Evolutionary conservation across 352 stramenopile species (phyloP).

Genomic region (Phytophthora syringae): DNA sequence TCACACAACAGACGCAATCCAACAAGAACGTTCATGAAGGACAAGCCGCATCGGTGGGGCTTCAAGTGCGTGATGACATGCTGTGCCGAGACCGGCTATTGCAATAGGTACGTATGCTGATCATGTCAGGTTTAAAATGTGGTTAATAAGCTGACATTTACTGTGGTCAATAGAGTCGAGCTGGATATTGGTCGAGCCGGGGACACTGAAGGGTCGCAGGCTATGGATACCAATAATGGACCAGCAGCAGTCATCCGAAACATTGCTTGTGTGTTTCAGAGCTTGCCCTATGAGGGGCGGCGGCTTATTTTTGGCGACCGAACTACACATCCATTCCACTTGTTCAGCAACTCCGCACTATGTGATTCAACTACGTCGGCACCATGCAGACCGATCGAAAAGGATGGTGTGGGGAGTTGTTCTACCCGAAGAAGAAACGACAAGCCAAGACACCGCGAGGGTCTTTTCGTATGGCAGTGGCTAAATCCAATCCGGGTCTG

Average conservation of each 20-base stretch:
- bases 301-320: constrained; percentile 12
- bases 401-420: constrained; percentile 11
- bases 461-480: constrained; percentile 1
- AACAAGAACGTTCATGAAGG: constrained; percentile 5
- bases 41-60: not conserved
- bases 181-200: not conserved
- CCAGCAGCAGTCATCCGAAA: constrained; percentile 13
- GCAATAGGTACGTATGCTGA: constrained; percentile 11
- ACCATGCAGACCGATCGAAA: constrained; percentile 7
- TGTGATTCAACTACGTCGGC: constrained; percentile 13
- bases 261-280: constrained; percentile 5
- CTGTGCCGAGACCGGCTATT: constrained; percentile 12
- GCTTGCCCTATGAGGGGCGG: not conserved
- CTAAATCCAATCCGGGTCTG: not conserved
- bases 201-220: not conserved
- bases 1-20: constrained; percentile 1
- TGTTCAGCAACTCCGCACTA: constrained; percentile 4
- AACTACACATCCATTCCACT: constrained; percentile 11
- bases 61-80: constrained; percentile 18
- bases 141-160: not conserved
- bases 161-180: not conserved
- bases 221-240: not conserved
- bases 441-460: not conserved
- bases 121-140: not conserved
- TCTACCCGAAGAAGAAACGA: constrained; percentile 1